phyloP scores from a whole-genome alignment of 441 rosid genomes.

The Brassica balearica region DNA sequence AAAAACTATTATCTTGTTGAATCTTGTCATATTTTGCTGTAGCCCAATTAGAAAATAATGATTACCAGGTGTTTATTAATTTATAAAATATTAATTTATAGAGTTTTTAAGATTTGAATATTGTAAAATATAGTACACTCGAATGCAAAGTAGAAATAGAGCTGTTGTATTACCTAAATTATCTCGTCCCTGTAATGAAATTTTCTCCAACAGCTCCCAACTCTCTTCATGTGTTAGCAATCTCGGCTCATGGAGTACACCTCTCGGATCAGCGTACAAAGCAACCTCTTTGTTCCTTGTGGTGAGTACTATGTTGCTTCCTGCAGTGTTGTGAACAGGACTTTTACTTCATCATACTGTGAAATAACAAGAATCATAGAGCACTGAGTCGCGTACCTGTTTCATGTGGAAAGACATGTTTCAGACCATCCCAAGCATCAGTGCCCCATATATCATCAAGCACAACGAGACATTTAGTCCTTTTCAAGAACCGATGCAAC shows the following conservation, averaged over 20 bases:
- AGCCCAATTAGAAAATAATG: too few species aligned
- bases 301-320: constrained; percentile 46
- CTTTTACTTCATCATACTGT: neutral
- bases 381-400: constrained; percentile 5
- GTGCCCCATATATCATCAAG: constrained; percentile 47
- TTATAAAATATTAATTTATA: too few species aligned
- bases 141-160: neutral
- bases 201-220: constrained; percentile 41
- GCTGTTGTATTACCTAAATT: constrained; percentile 19
- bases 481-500: constrained; percentile 37
- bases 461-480: constrained; percentile 46
- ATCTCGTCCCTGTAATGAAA: constrained; percentile 39
- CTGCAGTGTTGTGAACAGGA: constrained; percentile 9
- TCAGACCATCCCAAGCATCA: constrained; percentile 43
- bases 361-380: neutral
- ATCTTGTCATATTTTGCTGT: too few species aligned
- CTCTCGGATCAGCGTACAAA: constrained; percentile 43
- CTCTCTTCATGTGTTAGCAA: constrained; percentile 38
- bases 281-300: constrained; percentile 47
- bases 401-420: constrained; percentile 40
- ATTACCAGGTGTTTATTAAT: too few species aligned
- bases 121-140: neutral
- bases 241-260: constrained; percentile 41
- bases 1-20: too few species aligned
- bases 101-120: neutral